Evolutionary conservation across 768 basidiomycete species (phyloP), one percentile per base, ranked within the genome.

Genomic region (Pleurotus tuber-regium): DNA sequence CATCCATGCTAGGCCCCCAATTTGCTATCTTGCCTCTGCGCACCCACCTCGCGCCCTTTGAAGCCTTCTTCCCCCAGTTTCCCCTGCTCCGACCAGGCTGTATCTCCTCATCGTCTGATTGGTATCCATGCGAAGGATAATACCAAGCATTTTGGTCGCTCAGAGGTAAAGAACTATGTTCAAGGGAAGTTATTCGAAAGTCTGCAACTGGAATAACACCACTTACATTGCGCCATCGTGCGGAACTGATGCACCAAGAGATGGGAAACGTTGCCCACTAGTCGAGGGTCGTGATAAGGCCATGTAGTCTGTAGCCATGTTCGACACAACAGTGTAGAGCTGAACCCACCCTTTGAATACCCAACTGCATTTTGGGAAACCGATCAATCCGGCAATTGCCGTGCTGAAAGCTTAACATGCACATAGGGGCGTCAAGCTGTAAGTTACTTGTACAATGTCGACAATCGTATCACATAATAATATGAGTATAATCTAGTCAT

Each of bases 61-160:
- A 67, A 8, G 76, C 79, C 69, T 94, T 94, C 53, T 83, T 80
- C 2, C 92, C 92, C 89, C 92, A 93, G 58, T 94, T 94, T 29
- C 92, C 87, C 38, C 75, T 71, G 10, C 73, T 73, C 33, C 76
- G 67, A 26, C 75, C 73, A 50, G 73, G 66, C 46, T 67, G 61
- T 16, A 73, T 59, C 30, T 79, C 70, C 54, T 85, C 83, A 36
- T 83, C 83, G 54, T 86, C 83, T 12, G 84, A 83, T 52, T 79
- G 78, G 61, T 84, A 77, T 23, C 85, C 87, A 60, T 84, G 82
- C n/a, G 86, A 82, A 2, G 90, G 90, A 61, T 89, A 92, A 63
- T 89, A 92, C 87, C 88, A 92, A 18, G 80, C 75, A 59, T 89
- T 87, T 53, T 78, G 80, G 67, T 92, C 90, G 57, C 82, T 83